A percentile compares a stretch with the other conserved stretches of the same genome.
Evolutionary conservation across 257 asterid species (phyloP).

Genomic region (Eustoma russellianum): DNA sequence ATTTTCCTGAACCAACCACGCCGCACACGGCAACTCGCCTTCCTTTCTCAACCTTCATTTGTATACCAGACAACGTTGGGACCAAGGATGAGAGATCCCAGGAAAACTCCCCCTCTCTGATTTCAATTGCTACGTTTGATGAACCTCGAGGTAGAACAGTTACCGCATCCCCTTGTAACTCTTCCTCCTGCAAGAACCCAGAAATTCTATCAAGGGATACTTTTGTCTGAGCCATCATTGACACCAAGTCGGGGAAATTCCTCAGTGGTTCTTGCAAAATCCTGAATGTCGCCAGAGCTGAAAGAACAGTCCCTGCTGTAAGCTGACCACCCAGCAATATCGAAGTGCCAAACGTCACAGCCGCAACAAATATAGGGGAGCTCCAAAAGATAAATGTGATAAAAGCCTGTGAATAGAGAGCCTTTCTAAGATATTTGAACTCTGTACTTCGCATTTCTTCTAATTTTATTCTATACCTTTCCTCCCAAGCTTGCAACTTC

Average conservation of each 20-base stretch:
- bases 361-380: constrained; percentile 70
- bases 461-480: constrained; percentile 46
- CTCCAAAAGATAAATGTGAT: constrained; percentile 72
- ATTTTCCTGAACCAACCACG: constrained; percentile 71
- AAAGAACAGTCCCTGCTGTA: constrained; percentile 69
- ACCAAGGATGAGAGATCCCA: constrained; percentile 45
- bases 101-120: constrained; percentile 44
- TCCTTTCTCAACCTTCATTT: constrained; percentile 44
- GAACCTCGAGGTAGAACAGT: constrained; percentile 37
- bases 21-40: constrained; percentile 81
- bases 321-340: constrained; percentile 66
- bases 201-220: constrained; percentile 68
- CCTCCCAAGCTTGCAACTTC: constrained; percentile 78
- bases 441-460: constrained; percentile 72
- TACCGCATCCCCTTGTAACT: constrained; percentile 54
- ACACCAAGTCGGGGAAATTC: constrained; percentile 67
- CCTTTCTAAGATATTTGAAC: constrained; percentile 55
- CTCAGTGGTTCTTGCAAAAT: constrained; percentile 69
- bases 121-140: constrained; percentile 45
- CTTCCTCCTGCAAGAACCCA: constrained; percentile 53
- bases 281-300: constrained; percentile 71
- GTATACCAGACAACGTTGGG: constrained; percentile 46
- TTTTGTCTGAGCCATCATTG: constrained; percentile 84
- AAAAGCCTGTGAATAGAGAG: constrained; percentile 66
- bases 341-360: constrained; percentile 59